Conservation (phyloP, 140 eudicot species). For the Senecio squalidus region DNA sequence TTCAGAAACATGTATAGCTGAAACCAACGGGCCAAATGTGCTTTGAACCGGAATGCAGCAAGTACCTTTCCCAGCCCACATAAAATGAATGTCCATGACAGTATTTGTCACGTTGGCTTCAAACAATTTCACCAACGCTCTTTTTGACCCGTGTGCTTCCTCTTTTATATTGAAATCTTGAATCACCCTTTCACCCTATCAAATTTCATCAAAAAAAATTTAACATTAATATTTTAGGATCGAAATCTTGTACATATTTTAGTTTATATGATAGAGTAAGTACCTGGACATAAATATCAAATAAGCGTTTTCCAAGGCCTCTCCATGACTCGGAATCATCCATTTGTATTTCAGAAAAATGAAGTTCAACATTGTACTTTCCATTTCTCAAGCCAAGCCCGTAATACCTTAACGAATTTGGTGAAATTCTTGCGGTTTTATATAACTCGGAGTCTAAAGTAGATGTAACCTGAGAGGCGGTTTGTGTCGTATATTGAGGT, state of each 20-base stretch:
- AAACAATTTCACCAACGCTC: conserved; percentile 40
- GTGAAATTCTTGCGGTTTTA: conserved; percentile 65
- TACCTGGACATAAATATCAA: conserved; percentile 76
- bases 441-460: conserved; percentile 66
- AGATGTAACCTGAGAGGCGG: conserved; percentile 49
- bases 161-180: conserved; percentile 52
- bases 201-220: background rate
- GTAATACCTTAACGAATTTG: conserved; percentile 68
- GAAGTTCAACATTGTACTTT: conserved; percentile 52
- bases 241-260: background rate
- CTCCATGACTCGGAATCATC: conserved; percentile 57
- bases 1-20: conserved; percentile 62
- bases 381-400: conserved; percentile 67
- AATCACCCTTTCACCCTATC: conserved; percentile 59
- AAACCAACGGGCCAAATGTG: conserved; percentile 65
- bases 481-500: conserved; percentile 33
- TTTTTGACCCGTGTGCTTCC: conserved; percentile 53
- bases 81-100: conserved; percentile 55
- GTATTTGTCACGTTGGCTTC: conserved; percentile 54
- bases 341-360: conserved; percentile 77
- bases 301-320: conserved; percentile 72
- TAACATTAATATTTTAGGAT: background rate
- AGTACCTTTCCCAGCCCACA: conserved; percentile 81
- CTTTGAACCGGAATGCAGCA: conserved; percentile 74
- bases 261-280: background rate